Evolutionary conservation across 495 filamentous ascomycete genomes (phyloP).

Genomic region (Cetradonia linearis): DNA sequence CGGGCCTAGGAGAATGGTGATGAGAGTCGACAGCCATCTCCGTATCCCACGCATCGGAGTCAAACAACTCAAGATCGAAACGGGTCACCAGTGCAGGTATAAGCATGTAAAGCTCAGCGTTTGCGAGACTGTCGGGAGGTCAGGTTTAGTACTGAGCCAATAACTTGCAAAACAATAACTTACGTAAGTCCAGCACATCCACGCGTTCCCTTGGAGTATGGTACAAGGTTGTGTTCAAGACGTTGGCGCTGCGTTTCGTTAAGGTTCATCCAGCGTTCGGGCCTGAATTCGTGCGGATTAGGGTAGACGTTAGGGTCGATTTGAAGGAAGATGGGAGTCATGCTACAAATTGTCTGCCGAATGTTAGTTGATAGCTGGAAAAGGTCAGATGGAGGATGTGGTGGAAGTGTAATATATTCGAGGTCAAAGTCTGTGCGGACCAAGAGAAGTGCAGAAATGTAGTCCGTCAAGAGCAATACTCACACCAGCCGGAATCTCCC

Average conservation of each 20-base stretch:
- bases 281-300: conserved; percentile 33
- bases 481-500: conserved; percentile 24
- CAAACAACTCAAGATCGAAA: conserved; percentile 33
- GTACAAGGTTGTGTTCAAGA: conserved; percentile 20
- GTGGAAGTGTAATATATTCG: not conserved
- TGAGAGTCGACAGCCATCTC: conserved; percentile 18
- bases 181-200: conserved; percentile 22
- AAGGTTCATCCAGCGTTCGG: conserved; percentile 35
- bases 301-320: conserved; percentile 26
- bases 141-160: not conserved
- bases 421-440: not conserved
- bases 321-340: conserved; percentile 32
- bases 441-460: not conserved
- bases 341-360: conserved; percentile 34
- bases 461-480: conserved; percentile 1
- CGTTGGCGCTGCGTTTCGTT: conserved; percentile 11
- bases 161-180: not conserved
- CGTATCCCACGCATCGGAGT: conserved; percentile 20
- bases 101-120: conserved; percentile 33
- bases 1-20: conserved; percentile 14
- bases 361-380: conserved; percentile 11
- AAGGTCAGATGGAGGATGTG: not conserved
- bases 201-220: conserved; percentile 22
- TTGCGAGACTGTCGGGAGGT: conserved; percentile 29
- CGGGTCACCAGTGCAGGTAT: conserved; percentile 32